Evolutionary conservation across 257 asterid species (phyloP), one percentile per base, ranked within the genome.

Genomic region (Linderniella brevidens): DNA sequence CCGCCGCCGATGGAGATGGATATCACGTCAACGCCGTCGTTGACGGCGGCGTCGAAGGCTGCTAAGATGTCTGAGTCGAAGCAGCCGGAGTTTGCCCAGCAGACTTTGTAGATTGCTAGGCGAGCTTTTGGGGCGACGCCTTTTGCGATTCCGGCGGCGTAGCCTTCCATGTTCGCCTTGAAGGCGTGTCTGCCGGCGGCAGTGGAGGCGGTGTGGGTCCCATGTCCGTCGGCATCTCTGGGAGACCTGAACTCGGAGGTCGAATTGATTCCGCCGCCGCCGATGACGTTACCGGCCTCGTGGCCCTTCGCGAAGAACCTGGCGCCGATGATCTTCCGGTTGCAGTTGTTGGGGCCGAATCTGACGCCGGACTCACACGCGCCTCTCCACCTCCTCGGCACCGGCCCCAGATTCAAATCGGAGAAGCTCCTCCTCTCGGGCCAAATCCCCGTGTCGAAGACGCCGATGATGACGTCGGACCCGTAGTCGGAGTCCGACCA

Each of bases 81-180:
- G 66, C 99, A 90, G n/a, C 99, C 99, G 0, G 93, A 67, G 45
- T 59, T 39, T 37, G 63, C 85, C 99, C 99, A 90, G 70, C 99
- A 90, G 39, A 90, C 99, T 50, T 90, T 90, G 70, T 90, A 90
- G 8, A 81, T 60, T 0, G 99, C 96, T 37, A 90, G 42, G 5
- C 99, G 77, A 48, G 99, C 80, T 63, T 90, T 90, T 0, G 99
- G 99, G 11, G 99, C 99, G 36, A 90, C 96, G 0, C 99, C 99
- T 54, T 81, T 85, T 7, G 99, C 99, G 17, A 81, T 67, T 35
- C 99, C 99, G 16, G 81, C 48, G 35, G 99, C 99, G 66, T 85
- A 90, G 0, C 99, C 96, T 51, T 79, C 75, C 93, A 90, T 77
- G 49, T 82, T 79, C 4, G 99, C 94, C 16, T 58, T 57, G 37